Conservation (phyloP, 495 filamentous ascomycete species). For the Neurospora sp. region DNA sequence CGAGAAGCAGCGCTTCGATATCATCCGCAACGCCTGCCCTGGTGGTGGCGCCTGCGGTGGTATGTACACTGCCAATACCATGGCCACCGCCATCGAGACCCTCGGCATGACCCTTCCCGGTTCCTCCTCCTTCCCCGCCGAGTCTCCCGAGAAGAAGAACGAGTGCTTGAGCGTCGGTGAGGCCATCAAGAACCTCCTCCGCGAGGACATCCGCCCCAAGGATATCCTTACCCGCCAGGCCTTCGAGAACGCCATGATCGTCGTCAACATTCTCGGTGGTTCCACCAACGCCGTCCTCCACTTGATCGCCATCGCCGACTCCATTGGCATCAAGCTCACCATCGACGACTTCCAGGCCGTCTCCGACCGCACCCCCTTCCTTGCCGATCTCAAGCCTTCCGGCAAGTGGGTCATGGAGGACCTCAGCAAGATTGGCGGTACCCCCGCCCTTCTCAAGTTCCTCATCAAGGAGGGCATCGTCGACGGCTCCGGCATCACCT, state of each 20-base stretch:
- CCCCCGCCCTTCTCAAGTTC: constrained; percentile 82
- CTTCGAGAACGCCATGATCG: constrained; percentile 93
- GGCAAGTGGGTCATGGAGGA: constrained; percentile 97
- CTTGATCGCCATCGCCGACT: constrained; percentile 90
- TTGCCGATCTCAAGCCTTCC: constrained; percentile 93
- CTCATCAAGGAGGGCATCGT: constrained; percentile 84
- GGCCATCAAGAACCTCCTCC: constrained; percentile 77
- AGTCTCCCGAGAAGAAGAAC: constrained; percentile 70
- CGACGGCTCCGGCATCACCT: constrained; percentile 79
- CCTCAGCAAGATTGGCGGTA: constrained; percentile 81
- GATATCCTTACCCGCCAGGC: constrained; percentile 89
- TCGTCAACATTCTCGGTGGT: constrained; percentile 90
- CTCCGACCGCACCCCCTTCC: constrained; percentile 81
- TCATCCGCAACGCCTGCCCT: constrained; percentile 90
- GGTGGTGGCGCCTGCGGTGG: constrained; percentile 91
- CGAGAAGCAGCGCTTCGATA: constrained; percentile 85
- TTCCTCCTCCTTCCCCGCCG: constrained; percentile 85
- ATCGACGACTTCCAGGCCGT: constrained; percentile 97
- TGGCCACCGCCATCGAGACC: constrained; percentile 92
- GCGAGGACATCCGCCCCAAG: constrained; percentile 75
- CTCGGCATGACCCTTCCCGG: constrained; percentile 95
- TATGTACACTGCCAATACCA: constrained; percentile 99
- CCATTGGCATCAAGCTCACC: constrained; percentile 84
- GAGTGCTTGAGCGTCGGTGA: constrained; percentile 80
- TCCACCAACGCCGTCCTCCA: constrained; percentile 97